Evolutionary conservation across 1,284 basidiomycete species (phyloP).

Genomic region (Ustilago tritici): DNA sequence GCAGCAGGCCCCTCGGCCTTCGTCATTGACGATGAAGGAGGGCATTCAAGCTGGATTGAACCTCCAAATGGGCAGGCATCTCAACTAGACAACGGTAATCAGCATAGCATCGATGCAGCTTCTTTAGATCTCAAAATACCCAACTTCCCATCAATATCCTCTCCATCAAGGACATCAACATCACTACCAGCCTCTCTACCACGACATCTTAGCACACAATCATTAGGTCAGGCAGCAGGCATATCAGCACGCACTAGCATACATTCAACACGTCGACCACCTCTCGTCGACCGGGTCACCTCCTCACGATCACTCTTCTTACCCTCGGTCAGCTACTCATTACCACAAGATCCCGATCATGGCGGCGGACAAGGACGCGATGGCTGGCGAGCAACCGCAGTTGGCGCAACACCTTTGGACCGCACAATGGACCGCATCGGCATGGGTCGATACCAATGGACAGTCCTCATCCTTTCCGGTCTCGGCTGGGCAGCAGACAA

Average conservation of each 20-base stretch:
- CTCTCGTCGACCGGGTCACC: slow-evolving; percentile 35
- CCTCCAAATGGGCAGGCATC: neutral
- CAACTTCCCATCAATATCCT: neutral
- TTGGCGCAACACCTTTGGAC: slow-evolving; percentile 52
- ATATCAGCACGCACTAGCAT: slow-evolving; percentile 27
- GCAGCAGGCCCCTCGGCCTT: slow-evolving; percentile 1
- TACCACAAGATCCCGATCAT: neutral
- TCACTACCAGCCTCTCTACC: slow-evolving; percentile 19
- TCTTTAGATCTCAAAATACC: neutral
- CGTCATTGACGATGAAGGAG: slow-evolving; percentile 23
- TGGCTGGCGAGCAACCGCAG: slow-evolving; percentile 50
- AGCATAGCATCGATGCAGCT: neutral
- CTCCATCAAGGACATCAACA: slow-evolving; percentile 6
- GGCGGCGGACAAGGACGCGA: neutral
- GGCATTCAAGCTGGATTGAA: slow-evolving; percentile 37
- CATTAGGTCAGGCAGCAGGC: slow-evolving; percentile 23
- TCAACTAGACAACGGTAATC: neutral
- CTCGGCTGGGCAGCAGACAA: slow-evolving; percentile 67
- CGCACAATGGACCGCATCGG: slow-evolving; percentile 87
- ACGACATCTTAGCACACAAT: slow-evolving; percentile 22
- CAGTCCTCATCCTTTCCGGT: slow-evolving; percentile 60
- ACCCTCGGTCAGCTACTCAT: slow-evolving; percentile 31
- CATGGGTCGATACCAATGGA: slow-evolving; percentile 76
- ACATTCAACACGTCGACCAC: slow-evolving; percentile 26
- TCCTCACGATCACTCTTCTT: slow-evolving; percentile 38